Percentiles rank a stretch among this genome's conserved stretches.
Conservation (phyloP, 768 basidiomycete genomes). For the Kondoa malvinella region DNA sequence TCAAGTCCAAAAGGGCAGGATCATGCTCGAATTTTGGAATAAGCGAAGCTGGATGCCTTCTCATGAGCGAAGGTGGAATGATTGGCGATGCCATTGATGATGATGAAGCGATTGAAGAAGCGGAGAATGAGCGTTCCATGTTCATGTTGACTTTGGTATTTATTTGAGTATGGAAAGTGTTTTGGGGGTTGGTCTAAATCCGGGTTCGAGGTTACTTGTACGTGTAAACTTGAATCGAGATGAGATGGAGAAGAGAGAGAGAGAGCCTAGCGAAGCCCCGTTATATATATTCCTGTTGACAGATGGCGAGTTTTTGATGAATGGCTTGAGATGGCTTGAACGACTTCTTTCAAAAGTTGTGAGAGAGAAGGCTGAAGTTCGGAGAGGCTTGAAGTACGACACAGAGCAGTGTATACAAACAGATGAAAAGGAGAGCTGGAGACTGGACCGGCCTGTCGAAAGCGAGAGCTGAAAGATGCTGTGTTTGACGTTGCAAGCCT, state of each 20-base stretch:
- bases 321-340: neutral
- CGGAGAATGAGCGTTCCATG: conserved; percentile 3
- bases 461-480: neutral
- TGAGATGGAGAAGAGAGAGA: neutral
- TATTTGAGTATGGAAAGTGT: neutral
- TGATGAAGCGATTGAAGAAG: neutral
- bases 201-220: neutral
- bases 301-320: neutral
- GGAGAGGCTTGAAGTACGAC: neutral
- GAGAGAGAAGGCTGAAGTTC: neutral
- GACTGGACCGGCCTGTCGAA: neutral
- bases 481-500: neutral
- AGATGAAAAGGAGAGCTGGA: neutral
- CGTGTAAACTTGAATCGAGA: neutral
- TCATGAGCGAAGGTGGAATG: conserved; percentile 19
- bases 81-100: conserved; percentile 1
- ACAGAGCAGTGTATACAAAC: neutral
- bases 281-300: neutral
- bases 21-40: conserved; percentile 58
- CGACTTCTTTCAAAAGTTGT: neutral
- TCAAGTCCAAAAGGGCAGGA: conserved; percentile 58
- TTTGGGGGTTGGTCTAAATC: neutral
- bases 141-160: neutral
- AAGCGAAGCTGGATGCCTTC: conserved; percentile 54
- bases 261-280: neutral